A percentile compares a stretch with the other conserved stretches of the same genome.
Conservation (phyloP, 1,284 basidiomycete genomes). For the Leccinum holopus region DNA sequence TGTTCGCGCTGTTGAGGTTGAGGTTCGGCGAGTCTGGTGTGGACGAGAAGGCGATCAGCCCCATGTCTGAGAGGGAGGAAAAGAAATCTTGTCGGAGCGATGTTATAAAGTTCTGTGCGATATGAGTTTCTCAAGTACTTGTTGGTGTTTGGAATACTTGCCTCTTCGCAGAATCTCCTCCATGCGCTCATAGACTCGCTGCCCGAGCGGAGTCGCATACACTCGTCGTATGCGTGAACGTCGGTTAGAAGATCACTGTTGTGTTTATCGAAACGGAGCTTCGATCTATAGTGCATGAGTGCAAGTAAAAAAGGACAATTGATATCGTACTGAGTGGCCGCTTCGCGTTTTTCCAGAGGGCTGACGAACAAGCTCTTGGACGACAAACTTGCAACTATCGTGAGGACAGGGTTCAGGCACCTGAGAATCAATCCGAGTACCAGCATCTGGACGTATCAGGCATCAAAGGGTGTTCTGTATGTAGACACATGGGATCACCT, state of each 20-base stretch:
- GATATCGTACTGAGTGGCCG: conserved; percentile 59
- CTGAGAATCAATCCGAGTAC: conserved; percentile 79
- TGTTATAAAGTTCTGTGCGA: conserved; percentile 74
- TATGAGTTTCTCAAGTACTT: neutral
- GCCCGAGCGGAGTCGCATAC: conserved; percentile 51
- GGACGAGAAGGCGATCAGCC: conserved; percentile 58
- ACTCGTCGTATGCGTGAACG: conserved; percentile 74
- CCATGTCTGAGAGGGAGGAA: conserved; percentile 69
- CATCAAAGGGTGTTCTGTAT: conserved; percentile 2
- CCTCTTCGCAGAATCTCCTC: conserved; percentile 75
- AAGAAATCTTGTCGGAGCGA: conserved; percentile 80
- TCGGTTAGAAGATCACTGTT: conserved; percentile 89
- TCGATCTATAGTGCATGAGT: conserved; percentile 49
- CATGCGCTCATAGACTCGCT: conserved; percentile 50
- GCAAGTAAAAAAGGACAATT: neutral
- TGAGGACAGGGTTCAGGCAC: conserved; percentile 76
- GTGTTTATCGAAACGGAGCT: conserved; percentile 64
- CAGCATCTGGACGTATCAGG: conserved; percentile 62
- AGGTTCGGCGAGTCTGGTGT: conserved; percentile 47
- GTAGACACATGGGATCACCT: conserved; percentile 44
- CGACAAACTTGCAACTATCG: conserved; percentile 80
- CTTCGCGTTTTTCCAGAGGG: conserved; percentile 82
- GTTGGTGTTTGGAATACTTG: conserved; percentile 31
- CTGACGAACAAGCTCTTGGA: conserved; percentile 84
- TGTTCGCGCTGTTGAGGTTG: conserved; percentile 61